Base-by-base conservation (phyloP, 371 early-diverging fungal species). In the Syncephalis plumigaleata region DNA sequence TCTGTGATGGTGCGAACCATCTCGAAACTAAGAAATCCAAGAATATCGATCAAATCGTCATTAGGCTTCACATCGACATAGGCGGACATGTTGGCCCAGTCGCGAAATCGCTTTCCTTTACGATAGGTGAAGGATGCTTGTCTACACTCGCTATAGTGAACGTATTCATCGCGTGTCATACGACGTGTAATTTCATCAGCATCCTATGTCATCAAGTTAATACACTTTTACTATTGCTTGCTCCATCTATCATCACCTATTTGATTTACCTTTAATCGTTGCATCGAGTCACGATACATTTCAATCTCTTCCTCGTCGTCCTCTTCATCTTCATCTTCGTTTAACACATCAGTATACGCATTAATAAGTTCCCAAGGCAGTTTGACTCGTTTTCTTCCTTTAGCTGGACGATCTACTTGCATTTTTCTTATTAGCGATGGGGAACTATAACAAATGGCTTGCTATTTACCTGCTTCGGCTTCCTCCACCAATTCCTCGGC, bases 101-200 rank as follows among this genome's bases (percentile, higher is more conserved):
- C 94, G 24, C 90, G 79, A 60, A 98, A 98, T 40, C 87, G 71
- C 58, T 91, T 91, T 25, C 67, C 66, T 63, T 97, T 96, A 49
- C 92, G 85, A 64, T 84, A 95, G 0, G 92, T 92, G 52, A 98
- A 98, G 0, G 91, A 89, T 0, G 99, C 97, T 60, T 91, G 91
- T 23, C 98, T 71, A 61, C 98, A 97, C 60, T 98, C 98, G 17
- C 95, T 84, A 58, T 91, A 98, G 63, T 92, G 87, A 16, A 96
- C 90, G 59, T 98, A 98, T 68, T 98, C 95, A 27, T 95, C 96
- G 52, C 90, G 77, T 23, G 92, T 87, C 99, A 98, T 98, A 8
- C 75, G 83, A 23, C 77, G 67, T 9, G 99, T 98, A 3, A 92
- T 70, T 48, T 84, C 81, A 53, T 98, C 97, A 0, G 93, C 91